A percentile compares a stretch with the other conserved stretches of the same genome.
Evolutionary conservation across 257 asterid species (phyloP).

Genomic region (Linaria vulgaris): DNA sequence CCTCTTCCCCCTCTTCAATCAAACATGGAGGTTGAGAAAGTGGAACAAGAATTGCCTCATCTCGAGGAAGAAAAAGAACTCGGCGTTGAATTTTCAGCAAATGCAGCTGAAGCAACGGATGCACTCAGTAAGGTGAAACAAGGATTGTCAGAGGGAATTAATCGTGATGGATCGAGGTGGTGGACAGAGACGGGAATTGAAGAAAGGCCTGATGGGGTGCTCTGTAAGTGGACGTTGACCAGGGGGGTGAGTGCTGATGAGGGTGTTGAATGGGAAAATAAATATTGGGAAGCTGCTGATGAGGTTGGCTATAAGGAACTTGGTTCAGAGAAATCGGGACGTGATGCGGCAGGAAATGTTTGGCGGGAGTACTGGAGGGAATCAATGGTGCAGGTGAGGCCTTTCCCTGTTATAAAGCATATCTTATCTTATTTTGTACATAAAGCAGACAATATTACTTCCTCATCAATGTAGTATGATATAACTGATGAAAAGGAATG

Average conservation of each 20-base stretch:
- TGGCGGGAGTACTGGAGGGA: slow-evolving; percentile 98
- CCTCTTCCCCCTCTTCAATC: slow-evolving; percentile 82
- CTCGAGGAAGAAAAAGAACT: slow-evolving; percentile 57
- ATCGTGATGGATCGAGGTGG: slow-evolving; percentile 84
- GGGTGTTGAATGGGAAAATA: slow-evolving; percentile 86
- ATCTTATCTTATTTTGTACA: not conserved
- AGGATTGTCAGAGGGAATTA: slow-evolving; percentile 41
- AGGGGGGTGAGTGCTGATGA: slow-evolving; percentile 78
- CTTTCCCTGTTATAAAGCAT: not conserved
- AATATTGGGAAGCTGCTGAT: slow-evolving; percentile 97
- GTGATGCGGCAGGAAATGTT: slow-evolving; percentile 83
- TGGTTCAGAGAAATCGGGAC: slow-evolving; percentile 98
- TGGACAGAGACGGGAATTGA: slow-evolving; percentile 94
- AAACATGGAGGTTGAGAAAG: slow-evolving; percentile 44
- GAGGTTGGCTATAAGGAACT: slow-evolving; percentile 91
- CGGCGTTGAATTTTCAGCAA: slow-evolving; percentile 61
- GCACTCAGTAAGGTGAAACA: slow-evolving; percentile 54
- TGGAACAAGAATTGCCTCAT: slow-evolving; percentile 51
- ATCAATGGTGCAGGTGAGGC: slow-evolving; percentile 74
- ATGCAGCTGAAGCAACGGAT: slow-evolving; percentile 78
- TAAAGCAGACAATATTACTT: slow-evolving; percentile 6
- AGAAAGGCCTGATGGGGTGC: slow-evolving; percentile 76
- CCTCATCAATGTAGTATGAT: not conserved
- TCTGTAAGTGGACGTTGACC: slow-evolving; percentile 79
- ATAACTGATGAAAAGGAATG: too few relatives aligned